Percentiles rank a stretch among this genome's conserved stretches.
These are phyloP conservation scores for Nicotiana tomentosiformis DNA, from an alignment of 257 asterid genomes.

Conservation along the genomic window DNA sequence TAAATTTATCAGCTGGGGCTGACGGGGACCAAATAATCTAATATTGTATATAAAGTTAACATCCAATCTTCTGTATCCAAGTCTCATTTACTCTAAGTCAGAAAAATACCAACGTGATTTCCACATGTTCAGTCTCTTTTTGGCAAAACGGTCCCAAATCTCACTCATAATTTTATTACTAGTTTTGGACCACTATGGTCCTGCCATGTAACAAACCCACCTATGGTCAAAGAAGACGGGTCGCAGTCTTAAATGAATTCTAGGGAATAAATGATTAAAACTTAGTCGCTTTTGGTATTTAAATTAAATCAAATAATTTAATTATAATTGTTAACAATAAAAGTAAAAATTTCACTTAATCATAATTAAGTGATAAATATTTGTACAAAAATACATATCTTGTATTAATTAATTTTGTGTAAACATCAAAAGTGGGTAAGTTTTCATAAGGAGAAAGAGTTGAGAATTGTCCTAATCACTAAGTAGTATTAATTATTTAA, in stretches of 20 bases:
- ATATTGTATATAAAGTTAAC: not conserved
- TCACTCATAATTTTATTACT: not conserved
- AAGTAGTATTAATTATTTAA: too few species aligned
- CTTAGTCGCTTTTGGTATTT: too few species aligned
- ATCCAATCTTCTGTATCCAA: not conserved
- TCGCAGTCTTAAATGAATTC: not conserved
- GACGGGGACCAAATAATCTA: not conserved
- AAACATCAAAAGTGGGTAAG: too few species aligned
- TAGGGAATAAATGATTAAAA: not conserved
- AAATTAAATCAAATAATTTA: too few species aligned
- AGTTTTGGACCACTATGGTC: not conserved
- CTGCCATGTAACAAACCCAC: not conserved
- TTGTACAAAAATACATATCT: too few species aligned
- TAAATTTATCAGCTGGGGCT: not conserved
- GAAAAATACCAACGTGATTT: not conserved
- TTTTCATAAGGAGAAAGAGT: too few species aligned
- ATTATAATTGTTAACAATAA: too few species aligned
- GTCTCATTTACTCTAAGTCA: not conserved
- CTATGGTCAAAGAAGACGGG: too few species aligned
- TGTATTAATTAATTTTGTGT: too few species aligned
- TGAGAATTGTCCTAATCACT: too few species aligned
- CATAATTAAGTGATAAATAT: too few species aligned
- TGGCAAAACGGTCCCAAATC: not conserved
- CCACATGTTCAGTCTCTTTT: not conserved
- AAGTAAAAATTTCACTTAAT: not conserved